Base-by-base conservation (phyloP, 257 asterid species). In the Voacanga thouarsii region DNA sequence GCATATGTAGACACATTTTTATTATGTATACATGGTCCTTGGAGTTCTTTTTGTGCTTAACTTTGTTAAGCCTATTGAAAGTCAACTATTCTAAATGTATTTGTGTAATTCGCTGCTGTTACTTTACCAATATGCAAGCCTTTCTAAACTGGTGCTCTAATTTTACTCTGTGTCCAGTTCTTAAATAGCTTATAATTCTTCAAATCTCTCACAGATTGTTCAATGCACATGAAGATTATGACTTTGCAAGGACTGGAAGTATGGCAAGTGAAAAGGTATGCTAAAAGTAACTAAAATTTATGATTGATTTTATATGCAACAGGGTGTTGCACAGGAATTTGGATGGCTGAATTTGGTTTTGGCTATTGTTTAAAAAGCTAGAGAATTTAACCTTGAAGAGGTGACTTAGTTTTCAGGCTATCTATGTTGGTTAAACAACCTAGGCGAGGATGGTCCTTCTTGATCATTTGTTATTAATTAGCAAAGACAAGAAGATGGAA, bases 181-280 rank as follows among this genome's bases (percentile, higher is more conserved):
- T 53, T 33, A 24, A 10, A 43, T 59, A 19, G 30, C 39, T 74
- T 53, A 43, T 61, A 24, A 55, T 65, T 39, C 53, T 71, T 49
- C 83, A 10, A 47, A 49, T 44, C 30, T 75, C 61, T 77, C 12
- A 63, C 88, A 96, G 99, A 84, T 33, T 93, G 75, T 93, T 96
- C 79, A 83, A 84, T 2, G 90, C 84, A 51, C 90, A 87, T 78
- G 97, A 96, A 89, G 99, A 90, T 78, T 84, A 87, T 78, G 98
- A 93, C 87, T 96, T 89, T 55, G 96, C 99, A 12, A 92, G 98
- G 87, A 92, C 97, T 41, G 99, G 99, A 68, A 89, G 88, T 76
- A 65, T 82, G 61, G 92, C 98, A 60, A 79, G 95, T 15, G 98
- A 96, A 78, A 90, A 85, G 93, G 99, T 96, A 85, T 49, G 53